Base-by-base conservation (phyloP, 2,329 filamentous ascomycete genomes). In the Trichoderma sp. region DNA sequence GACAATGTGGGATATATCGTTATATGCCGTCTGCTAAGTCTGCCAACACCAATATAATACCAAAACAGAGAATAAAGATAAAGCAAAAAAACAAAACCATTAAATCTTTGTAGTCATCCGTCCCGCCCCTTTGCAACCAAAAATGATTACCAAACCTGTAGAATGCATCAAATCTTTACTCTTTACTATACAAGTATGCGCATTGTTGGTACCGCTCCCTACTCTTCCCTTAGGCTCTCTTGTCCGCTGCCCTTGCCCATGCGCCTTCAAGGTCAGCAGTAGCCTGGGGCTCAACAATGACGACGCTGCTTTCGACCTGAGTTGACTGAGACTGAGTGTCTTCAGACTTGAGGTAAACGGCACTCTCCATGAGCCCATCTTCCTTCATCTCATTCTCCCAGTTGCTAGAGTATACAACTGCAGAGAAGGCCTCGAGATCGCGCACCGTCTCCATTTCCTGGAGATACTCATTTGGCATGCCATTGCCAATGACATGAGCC, bases 341-440 rank as follows among this genome's bases (percentile, higher is more conserved):
- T 41, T 81, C 80, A 41, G 79, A 79, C 50, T 81, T 79, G 67
- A 84, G 79, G 65, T 84, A 80, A n/a, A 83, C 81, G 4, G 82
- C 83, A 71, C 83, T 85, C 18, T 82, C 83, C 81, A 84, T 82
- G 56, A 86, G 79, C 24, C 81, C 85, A 50, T 89, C 87, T 31
- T 89, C 86, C 18, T 84, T 86, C 75, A 93, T 90, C 84, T 93
- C 91, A 77, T 87, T 91, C 82, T 92, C 89, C 91, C 91, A 97
- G 83, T 97, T 97, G 82, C 93, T 95, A 68, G 92, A 94, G 83
- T 97, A 97, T 53, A 97, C 94, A 1, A 97, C 93, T 1, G 95
- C 94, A 1, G 94, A 93, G 82, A 97, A 97, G 0, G 93, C 94
- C 82, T 95, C 93, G 11, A 97, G 87, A 77, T 95, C 93, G 33